These are phyloP conservation scores for Sarocladiaceae sp. DNA, from an alignment of 2,329 filamentous ascomycete genomes.

Conservation along the genomic window DNA sequence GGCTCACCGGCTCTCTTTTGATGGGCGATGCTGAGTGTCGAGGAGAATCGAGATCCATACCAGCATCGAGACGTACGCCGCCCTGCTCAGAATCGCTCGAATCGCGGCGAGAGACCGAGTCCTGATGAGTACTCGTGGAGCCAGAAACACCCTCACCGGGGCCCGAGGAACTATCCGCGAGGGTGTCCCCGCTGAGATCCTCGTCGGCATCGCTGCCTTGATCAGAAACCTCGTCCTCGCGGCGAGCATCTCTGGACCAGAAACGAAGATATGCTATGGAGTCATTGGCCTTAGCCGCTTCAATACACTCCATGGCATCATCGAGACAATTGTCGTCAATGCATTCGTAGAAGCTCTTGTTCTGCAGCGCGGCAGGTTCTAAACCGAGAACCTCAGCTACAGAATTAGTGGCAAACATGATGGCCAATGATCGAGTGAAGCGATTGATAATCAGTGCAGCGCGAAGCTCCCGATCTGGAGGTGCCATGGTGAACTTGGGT, in stretches of 20 bases:
- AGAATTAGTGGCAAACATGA: constrained; percentile 83
- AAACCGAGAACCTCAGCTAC: constrained; percentile 73
- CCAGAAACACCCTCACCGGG: background rate
- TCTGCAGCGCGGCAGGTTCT: constrained; percentile 61
- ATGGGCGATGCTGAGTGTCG: constrained; percentile 24
- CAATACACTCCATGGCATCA: constrained; percentile 73
- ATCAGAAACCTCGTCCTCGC: constrained; percentile 45
- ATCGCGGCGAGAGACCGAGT: constrained; percentile 18
- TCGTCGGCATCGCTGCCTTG: constrained; percentile 37
- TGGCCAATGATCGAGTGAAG: constrained; percentile 75
- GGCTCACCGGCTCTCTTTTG: constrained; percentile 29
- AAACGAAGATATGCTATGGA: constrained; percentile 88
- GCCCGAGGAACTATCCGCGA: constrained; percentile 30
- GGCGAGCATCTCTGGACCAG: constrained; percentile 72
- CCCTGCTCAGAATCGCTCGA: constrained; percentile 39
- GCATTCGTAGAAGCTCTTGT: constrained; percentile 83
- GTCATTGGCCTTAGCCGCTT: constrained; percentile 84
- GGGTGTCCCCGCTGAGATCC: constrained; percentile 42
- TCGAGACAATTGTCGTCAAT: constrained; percentile 73
- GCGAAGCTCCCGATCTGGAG: constrained; percentile 69
- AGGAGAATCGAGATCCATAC: constrained; percentile 36
- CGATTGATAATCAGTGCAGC: constrained; percentile 83
- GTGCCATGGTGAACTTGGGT: constrained; percentile 66
- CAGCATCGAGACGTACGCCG: constrained; percentile 38
- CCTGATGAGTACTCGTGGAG: background rate